Evolutionary conservation across 495 filamentous ascomycete genomes (phyloP).

Genomic region (Parachaetomium inaequale): DNA sequence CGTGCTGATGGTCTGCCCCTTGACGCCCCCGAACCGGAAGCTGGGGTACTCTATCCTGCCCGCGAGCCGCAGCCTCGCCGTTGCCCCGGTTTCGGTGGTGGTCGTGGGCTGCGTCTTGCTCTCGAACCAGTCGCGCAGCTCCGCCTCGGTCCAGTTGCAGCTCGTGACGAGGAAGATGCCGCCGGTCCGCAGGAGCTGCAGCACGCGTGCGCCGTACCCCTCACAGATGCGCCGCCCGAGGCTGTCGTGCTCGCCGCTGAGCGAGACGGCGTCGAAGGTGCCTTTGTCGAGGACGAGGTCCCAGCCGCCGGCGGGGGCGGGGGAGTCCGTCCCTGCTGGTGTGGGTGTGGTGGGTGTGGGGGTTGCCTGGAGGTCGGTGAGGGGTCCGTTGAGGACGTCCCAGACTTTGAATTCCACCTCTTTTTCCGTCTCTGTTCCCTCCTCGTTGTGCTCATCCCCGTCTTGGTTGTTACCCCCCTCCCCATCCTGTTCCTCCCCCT

Average conservation of each 20-base stretch:
- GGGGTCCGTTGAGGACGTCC: slow-evolving; percentile 64
- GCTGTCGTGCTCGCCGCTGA: slow-evolving; percentile 58
- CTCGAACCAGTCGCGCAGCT: slow-evolving; percentile 74
- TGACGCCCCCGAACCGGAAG: slow-evolving; percentile 80
- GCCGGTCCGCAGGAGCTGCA: slow-evolving; percentile 59
- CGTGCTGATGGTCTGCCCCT: slow-evolving; percentile 80
- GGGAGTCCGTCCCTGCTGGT: too few relatives aligned
- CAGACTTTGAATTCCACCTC: slow-evolving; percentile 59
- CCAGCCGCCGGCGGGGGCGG: too few relatives aligned
- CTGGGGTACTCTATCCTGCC: slow-evolving; percentile 73
- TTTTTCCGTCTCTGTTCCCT: neutral
- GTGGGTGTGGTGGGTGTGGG: too few relatives aligned
- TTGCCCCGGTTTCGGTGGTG: too few relatives aligned
- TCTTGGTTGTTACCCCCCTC: slow-evolving; percentile 21
- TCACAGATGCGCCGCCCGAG: slow-evolving; percentile 60
- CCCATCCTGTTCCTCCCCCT: too few relatives aligned
- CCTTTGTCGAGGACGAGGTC: slow-evolving; percentile 94
- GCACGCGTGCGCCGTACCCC: slow-evolving; percentile 64
- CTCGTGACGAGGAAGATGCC: slow-evolving; percentile 83
- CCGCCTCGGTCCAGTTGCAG: slow-evolving; percentile 96
- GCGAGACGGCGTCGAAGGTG: slow-evolving; percentile 88
- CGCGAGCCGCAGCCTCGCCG: slow-evolving; percentile 42
- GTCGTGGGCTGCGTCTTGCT: slow-evolving; percentile 23
- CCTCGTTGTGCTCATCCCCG: neutral
- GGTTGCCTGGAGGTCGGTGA: slow-evolving; percentile 25